Conservation (phyloP, 2,329 filamentous ascomycete genomes). For the Xenoacremonium recifei region DNA sequence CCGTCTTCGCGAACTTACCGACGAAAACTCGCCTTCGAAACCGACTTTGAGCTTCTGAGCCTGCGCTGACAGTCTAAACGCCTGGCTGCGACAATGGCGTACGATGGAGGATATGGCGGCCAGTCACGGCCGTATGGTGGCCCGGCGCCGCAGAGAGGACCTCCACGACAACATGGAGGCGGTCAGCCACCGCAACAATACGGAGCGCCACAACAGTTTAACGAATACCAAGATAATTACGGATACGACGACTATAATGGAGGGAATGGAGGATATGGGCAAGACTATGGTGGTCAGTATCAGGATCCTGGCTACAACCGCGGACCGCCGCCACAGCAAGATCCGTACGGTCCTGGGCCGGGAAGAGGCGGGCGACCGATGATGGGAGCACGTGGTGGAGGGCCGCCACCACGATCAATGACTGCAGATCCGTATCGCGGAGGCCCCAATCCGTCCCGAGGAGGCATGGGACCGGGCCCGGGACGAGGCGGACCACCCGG, state of each 20-base stretch:
- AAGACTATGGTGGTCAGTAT: slow-evolving; percentile 41
- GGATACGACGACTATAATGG: slow-evolving; percentile 43
- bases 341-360: slow-evolving; percentile 42
- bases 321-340: slow-evolving; percentile 41
- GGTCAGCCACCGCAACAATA: slow-evolving; percentile 34
- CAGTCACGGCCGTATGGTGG: slow-evolving; percentile 51
- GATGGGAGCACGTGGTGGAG: slow-evolving; percentile 44
- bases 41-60: background rate
- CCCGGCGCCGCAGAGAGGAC: slow-evolving; percentile 40
- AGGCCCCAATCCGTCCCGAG: slow-evolving; percentile 38
- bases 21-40: slow-evolving; percentile 1
- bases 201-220: slow-evolving; percentile 40
- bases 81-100: slow-evolving; percentile 42
- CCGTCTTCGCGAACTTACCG: slow-evolving; percentile 3
- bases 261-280: slow-evolving; percentile 34
- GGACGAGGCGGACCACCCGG: slow-evolving; percentile 28
- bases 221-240: slow-evolving; percentile 46
- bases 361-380: slow-evolving; percentile 41
- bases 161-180: slow-evolving; percentile 34
- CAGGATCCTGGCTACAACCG: slow-evolving; percentile 46
- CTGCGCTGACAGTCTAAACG: background rate
- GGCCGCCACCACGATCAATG: slow-evolving; percentile 41
- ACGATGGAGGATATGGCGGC: slow-evolving; percentile 43
- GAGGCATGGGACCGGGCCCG: slow-evolving; percentile 29
- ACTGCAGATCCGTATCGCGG: slow-evolving; percentile 36